Evolutionary conservation across 371 early-diverging fungal genomes (phyloP).

Genomic region (Funneliformis caledonium): DNA sequence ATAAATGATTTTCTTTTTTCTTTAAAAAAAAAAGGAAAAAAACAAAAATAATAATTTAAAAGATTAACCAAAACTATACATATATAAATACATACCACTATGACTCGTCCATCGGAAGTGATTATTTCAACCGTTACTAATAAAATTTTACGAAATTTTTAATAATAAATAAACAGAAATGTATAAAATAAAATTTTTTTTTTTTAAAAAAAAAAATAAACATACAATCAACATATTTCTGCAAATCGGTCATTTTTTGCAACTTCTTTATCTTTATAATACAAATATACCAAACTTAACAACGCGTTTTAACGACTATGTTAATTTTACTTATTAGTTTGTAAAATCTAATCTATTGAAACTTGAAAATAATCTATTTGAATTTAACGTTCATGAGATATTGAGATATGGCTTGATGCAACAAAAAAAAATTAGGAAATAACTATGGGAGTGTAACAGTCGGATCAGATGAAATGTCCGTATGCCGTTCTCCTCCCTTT

Average conservation of each 20-base stretch:
- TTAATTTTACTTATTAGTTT: too few species aligned
- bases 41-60: neutral
- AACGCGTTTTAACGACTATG: too few species aligned
- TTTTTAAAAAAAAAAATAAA: slow-evolving; percentile 14
- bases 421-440: too few species aligned
- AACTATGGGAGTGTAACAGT: too few species aligned
- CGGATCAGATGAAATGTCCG: too few species aligned
- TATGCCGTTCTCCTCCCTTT: too few species aligned
- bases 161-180: neutral
- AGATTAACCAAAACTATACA: neutral
- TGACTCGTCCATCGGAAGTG: slow-evolving; percentile 66
- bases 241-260: slow-evolving; percentile 50
- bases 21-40: neutral
- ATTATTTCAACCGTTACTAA: slow-evolving; percentile 57
- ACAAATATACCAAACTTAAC: too few species aligned
- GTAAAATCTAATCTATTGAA: too few species aligned
- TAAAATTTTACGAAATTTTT: neutral
- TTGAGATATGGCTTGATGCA: too few species aligned
- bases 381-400: too few species aligned
- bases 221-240: slow-evolving; percentile 50
- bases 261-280: too few species aligned
- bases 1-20: neutral
- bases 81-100: slow-evolving; percentile 53
- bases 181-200: neutral
- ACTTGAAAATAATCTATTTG: too few species aligned